phyloP scores from a whole-genome alignment of 192 early-diverging fungal species.

The Coemansia sp. region DNA sequence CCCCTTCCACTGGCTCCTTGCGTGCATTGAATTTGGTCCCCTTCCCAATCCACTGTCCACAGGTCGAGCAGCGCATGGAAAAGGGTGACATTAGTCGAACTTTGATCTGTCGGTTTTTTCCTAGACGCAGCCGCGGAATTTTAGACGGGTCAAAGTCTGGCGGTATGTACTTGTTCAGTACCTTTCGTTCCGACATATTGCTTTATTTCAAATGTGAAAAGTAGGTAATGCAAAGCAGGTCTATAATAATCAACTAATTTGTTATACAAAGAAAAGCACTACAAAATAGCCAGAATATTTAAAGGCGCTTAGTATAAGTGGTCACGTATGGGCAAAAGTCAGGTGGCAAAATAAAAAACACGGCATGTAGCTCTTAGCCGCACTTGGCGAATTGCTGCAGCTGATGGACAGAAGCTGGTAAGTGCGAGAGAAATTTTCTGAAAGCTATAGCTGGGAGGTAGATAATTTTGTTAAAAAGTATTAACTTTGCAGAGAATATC shows the following conservation, averaged over 20 bases:
- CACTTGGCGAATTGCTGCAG: too few species aligned
- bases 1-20: slow-evolving; percentile 68
- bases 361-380: too few species aligned
- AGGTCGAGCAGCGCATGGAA: slow-evolving; percentile 95
- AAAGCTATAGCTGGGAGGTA: too few species aligned
- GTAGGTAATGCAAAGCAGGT: background rate
- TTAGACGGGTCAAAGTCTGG: slow-evolving; percentile 97
- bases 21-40: slow-evolving; percentile 98
- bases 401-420: too few species aligned
- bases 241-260: background rate
- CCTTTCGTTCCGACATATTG: slow-evolving; percentile 89
- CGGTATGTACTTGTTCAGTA: slow-evolving; percentile 95
- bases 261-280: background rate
- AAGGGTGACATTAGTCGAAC: slow-evolving; percentile 98
- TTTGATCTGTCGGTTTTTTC: slow-evolving; percentile 86
- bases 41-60: slow-evolving; percentile 96
- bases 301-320: too few species aligned
- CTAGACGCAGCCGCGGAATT: slow-evolving; percentile 78
- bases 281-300: too few species aligned
- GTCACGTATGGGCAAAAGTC: too few species aligned
- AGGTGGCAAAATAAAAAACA: too few species aligned
- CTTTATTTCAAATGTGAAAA: background rate
- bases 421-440: too few species aligned
- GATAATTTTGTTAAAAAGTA: too few species aligned
- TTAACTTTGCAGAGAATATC: too few species aligned